Percentiles rank a stretch among this genome's conserved stretches.
phyloP scores from a whole-genome alignment of 345 rosid species.

The Moringa oleifera region DNA sequence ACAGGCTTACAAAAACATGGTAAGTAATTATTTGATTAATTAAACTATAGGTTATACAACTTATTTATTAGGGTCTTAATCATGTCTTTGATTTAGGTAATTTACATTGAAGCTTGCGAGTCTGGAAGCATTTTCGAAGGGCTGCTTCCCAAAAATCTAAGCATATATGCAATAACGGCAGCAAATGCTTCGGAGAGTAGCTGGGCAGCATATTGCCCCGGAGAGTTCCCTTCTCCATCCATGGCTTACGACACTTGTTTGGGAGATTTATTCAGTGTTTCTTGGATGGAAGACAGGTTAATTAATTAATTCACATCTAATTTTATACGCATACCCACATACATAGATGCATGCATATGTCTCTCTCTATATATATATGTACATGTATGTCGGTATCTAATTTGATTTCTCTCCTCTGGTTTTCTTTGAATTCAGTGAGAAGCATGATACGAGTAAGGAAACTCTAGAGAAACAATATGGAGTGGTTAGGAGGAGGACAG shows the following conservation, averaged over 20 bases:
- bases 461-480: slow-evolving; percentile 44
- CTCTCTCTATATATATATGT: too few relatives aligned
- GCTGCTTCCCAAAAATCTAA: slow-evolving; percentile 30
- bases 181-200: slow-evolving; percentile 51
- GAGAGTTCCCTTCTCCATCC: slow-evolving; percentile 15
- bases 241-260: slow-evolving; percentile 39
- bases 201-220: slow-evolving; percentile 44
- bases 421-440: slow-evolving; percentile 36
- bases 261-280: slow-evolving; percentile 63
- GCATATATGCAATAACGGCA: slow-evolving; percentile 54
- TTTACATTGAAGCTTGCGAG: slow-evolving; percentile 68
- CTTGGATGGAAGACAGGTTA: slow-evolving; percentile 87
- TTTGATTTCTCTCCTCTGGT: too few relatives aligned
- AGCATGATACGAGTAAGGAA: slow-evolving; percentile 48
- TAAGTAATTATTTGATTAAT: background rate
- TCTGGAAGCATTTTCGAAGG: slow-evolving; percentile 68
- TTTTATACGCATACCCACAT: too few relatives aligned
- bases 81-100: slow-evolving; percentile 19
- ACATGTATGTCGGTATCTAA: background rate
- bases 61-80: too few relatives aligned
- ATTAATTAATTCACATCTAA: too few relatives aligned
- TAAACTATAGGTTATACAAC: too few relatives aligned
- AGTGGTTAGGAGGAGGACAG: slow-evolving; percentile 51
- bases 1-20: slow-evolving; percentile 44
- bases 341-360: too few relatives aligned